Percentiles rank a stretch among this genome's conserved stretches.
phyloP scores from a whole-genome alignment of 83 land plant species.

The Larix sibirica region DNA sequence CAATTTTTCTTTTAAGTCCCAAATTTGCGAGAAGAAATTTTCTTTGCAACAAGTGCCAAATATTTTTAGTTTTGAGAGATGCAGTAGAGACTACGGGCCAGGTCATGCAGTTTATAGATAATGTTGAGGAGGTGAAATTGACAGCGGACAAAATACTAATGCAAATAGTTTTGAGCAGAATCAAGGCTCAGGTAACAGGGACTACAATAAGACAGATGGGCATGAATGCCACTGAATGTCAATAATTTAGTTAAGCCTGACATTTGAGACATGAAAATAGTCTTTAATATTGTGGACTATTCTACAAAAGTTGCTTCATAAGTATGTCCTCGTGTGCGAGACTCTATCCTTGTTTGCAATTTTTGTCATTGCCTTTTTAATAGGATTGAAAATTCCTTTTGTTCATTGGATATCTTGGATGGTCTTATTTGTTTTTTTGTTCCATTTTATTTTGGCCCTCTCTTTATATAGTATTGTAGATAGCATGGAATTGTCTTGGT shows the following conservation, averaged over 20 bases:
- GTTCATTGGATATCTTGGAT: background rate
- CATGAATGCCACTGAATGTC: background rate
- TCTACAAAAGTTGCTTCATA: background rate
- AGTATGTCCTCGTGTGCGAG: background rate
- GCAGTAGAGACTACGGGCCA: background rate
- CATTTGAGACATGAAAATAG: background rate
- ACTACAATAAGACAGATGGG: background rate
- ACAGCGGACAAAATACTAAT: background rate
- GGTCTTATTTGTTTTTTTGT: background rate
- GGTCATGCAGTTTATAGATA: background rate
- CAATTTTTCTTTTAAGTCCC: too few relatives aligned
- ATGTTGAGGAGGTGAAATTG: background rate
- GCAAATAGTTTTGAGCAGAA: background rate
- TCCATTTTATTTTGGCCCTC: background rate
- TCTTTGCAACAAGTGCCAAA: background rate
- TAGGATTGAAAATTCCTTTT: background rate
- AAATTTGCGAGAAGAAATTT: background rate
- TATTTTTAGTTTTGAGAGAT: background rate
- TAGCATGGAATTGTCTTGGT: background rate
- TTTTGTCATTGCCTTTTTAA: background rate
- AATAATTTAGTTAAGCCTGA: background rate
- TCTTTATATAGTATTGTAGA: background rate
- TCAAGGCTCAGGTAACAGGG: background rate
- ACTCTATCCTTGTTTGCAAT: background rate
- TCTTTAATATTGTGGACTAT: background rate